phyloP scores from a whole-genome alignment of 352 stramenopile genomes.

The Phytophthora multivora region DNA sequence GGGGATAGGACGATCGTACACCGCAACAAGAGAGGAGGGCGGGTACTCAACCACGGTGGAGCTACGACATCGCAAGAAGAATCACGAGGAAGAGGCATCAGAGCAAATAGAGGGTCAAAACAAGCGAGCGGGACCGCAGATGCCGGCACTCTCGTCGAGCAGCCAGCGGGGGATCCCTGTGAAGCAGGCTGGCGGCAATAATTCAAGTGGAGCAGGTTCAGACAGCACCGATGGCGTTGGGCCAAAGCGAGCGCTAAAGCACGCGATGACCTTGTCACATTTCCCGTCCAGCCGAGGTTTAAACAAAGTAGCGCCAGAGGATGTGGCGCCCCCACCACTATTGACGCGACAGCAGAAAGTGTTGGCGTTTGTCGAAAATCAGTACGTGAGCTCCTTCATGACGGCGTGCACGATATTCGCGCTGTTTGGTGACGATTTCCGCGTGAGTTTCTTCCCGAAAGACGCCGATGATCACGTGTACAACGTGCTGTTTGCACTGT shows the following conservation, averaged over 20 bases:
- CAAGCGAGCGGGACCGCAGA: conserved; percentile 31
- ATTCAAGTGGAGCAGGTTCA: conserved; percentile 3
- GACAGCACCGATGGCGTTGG: conserved; percentile 27
- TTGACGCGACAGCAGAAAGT: conserved; percentile 52
- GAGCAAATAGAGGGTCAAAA: conserved; percentile 31
- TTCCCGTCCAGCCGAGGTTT: conserved; percentile 52
- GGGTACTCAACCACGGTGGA: conserved; percentile 40
- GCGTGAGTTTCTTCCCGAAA: conserved; percentile 70
- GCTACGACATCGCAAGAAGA: conserved; percentile 46
- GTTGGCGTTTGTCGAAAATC: conserved; percentile 68
- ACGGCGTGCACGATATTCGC: conserved; percentile 86
- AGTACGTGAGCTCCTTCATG: conserved; percentile 67
- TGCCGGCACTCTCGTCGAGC: conserved; percentile 37
- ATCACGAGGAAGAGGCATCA: conserved; percentile 43
- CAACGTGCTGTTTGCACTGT: conserved; percentile 80
- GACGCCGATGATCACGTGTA: conserved; percentile 68
- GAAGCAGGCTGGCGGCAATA: conserved; percentile 21
- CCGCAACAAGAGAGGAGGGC: conserved; percentile 6
- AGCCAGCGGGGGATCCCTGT: conserved; percentile 36
- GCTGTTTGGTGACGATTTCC: conserved; percentile 88
- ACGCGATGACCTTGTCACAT: conserved; percentile 39
- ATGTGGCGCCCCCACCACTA: conserved; percentile 37
- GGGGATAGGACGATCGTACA: conserved; percentile 11
- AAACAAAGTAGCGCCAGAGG: conserved; percentile 73
- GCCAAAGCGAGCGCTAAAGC: conserved; percentile 39